Evolutionary conservation across 805 yeast species (phyloP).

Genomic region (Candida ipomoeae): DNA sequence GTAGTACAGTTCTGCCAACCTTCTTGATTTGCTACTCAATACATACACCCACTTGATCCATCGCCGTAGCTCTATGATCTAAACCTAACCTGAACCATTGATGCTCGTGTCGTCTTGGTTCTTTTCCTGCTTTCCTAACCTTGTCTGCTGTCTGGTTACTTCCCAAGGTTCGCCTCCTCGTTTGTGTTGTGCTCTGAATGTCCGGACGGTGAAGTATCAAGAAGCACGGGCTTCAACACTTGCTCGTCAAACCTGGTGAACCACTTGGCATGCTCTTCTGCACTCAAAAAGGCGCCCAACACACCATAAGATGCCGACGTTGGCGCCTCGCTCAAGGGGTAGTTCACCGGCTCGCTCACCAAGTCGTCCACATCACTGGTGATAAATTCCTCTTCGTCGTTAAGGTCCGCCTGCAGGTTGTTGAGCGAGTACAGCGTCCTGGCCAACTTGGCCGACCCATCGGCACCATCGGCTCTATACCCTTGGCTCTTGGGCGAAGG

Average conservation of each 20-base stretch:
- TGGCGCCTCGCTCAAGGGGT: constrained; percentile 3
- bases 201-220: constrained; percentile 50
- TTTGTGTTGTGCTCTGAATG: constrained; percentile 2
- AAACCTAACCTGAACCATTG: too few species aligned
- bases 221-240: constrained; percentile 84
- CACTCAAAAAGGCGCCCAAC: constrained; percentile 40
- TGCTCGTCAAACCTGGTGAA: constrained; percentile 91
- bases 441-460: neutral
- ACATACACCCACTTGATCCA: too few species aligned
- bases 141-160: neutral
- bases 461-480: constrained; percentile 10
- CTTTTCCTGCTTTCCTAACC: neutral
- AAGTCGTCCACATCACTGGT: constrained; percentile 40
- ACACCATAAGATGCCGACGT: constrained; percentile 23
- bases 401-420: constrained; percentile 19
- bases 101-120: too few species aligned
- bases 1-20: too few species aligned
- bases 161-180: constrained; percentile 10
- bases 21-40: too few species aligned
- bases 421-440: constrained; percentile 10
- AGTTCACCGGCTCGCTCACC: constrained; percentile 15
- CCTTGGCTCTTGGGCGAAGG: neutral
- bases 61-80: too few species aligned
- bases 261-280: constrained; percentile 84
- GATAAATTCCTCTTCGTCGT: constrained; percentile 24